These are phyloP conservation scores for Epichloe scottii DNA, from an alignment of 2,329 filamentous ascomycete genomes.

Conservation along the genomic window DNA sequence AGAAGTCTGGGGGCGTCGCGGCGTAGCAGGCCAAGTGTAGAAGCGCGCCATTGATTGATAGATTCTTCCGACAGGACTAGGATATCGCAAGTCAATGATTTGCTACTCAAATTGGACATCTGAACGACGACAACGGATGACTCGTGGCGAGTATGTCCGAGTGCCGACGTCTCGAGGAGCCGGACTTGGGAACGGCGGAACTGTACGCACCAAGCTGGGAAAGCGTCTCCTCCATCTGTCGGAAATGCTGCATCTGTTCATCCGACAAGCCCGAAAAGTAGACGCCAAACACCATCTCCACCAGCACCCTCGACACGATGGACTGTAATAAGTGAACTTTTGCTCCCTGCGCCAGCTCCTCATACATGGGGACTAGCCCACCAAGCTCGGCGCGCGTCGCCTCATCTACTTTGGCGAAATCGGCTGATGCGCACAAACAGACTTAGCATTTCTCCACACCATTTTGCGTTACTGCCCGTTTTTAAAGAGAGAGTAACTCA, in stretches of 20 bases:
- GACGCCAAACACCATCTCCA: constrained; percentile 47
- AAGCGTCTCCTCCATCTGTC: constrained; percentile 35
- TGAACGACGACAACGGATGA: too few species aligned
- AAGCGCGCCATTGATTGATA: constrained; percentile 54
- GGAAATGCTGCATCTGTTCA: constrained; percentile 38
- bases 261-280: constrained; percentile 51
- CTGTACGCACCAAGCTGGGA: constrained; percentile 25
- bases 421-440: constrained; percentile 17
- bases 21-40: constrained; percentile 47
- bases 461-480: neutral
- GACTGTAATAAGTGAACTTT: constrained; percentile 54
- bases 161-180: too few species aligned
- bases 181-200: neutral
- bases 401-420: constrained; percentile 29
- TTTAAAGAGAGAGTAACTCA: constrained; percentile 16
- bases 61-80: constrained; percentile 33
- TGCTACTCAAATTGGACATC: too few species aligned
- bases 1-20: constrained; percentile 38
- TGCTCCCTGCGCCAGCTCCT: constrained; percentile 36
- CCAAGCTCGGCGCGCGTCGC: constrained; percentile 29
- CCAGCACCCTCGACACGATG: constrained; percentile 44
- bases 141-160: too few species aligned
- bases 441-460: neutral
- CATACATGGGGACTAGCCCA: constrained; percentile 44
- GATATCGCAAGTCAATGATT: too few species aligned